phyloP scores from a whole-genome alignment of 2,329 filamentous ascomycete genomes.

The Trichoderma breve region DNA sequence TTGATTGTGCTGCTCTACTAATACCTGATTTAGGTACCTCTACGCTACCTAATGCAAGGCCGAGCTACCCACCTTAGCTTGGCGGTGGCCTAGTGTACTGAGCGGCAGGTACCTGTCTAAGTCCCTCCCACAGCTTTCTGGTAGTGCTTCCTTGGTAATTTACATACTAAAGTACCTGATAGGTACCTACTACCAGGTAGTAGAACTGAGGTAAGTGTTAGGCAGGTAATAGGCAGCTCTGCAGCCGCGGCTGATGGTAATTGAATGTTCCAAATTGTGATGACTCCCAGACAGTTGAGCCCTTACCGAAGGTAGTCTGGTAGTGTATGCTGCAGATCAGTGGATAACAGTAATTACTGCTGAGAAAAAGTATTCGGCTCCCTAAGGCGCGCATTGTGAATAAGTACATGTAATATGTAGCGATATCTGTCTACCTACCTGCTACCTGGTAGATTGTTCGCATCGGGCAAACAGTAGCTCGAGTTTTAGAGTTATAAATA shows the following conservation, averaged over 20 bases:
- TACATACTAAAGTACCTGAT: background rate
- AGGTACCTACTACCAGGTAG: background rate
- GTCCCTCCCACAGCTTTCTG: background rate
- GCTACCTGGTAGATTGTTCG: background rate
- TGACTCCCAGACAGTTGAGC: background rate
- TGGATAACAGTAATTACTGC: background rate
- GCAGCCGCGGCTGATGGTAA: background rate
- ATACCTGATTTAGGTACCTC: background rate
- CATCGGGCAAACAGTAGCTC: background rate
- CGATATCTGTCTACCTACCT: background rate
- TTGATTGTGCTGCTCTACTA: background rate
- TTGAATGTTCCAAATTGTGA: background rate
- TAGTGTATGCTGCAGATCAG: background rate
- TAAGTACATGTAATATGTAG: background rate
- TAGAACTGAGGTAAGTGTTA: background rate
- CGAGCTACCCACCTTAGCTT: background rate
- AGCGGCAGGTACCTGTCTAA: background rate
- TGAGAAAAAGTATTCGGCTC: background rate
- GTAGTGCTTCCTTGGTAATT: background rate
- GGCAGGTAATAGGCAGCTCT: background rate
- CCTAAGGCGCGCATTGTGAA: background rate
- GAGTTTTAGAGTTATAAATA: background rate
- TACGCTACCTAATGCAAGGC: background rate
- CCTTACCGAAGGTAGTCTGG: background rate
- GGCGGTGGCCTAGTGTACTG: background rate